Percentiles rank a stretch among this genome's conserved stretches.
phyloP scores from a whole-genome alignment of 768 basidiomycete species.

The Mrakia blollopis region DNA sequence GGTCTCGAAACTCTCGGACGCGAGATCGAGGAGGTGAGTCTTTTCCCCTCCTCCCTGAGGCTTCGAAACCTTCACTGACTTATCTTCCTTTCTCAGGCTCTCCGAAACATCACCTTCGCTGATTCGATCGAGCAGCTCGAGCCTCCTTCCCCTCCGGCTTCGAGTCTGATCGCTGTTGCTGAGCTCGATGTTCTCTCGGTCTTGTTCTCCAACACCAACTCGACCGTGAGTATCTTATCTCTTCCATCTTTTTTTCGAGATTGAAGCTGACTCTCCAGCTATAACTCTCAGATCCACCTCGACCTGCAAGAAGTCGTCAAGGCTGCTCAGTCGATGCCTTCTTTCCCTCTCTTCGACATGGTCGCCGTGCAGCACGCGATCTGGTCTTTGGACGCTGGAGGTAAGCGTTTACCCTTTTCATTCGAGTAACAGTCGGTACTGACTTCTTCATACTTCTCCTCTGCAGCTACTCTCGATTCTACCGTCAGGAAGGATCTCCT shows the following conservation, averaged over 20 bases:
- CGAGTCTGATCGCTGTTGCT: slow-evolving; percentile 14
- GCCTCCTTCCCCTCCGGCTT: slow-evolving; percentile 18
- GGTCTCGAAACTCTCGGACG: slow-evolving; percentile 9
- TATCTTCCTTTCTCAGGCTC: neutral
- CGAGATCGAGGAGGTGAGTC: slow-evolving; percentile 22
- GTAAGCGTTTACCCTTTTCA: neutral
- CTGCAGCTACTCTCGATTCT: slow-evolving; percentile 16
- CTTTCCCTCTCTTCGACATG: slow-evolving; percentile 28
- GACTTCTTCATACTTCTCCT: neutral
- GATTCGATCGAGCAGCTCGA: slow-evolving; percentile 10
- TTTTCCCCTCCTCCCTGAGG: neutral
- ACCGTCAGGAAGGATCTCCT: slow-evolving; percentile 18
- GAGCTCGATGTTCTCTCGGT: slow-evolving; percentile 10
- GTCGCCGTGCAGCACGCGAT: slow-evolving; percentile 25
- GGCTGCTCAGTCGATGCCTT: slow-evolving; percentile 23
- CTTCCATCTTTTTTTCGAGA: neutral
- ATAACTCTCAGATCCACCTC: slow-evolving; percentile 4
- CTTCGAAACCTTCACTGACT: neutral
- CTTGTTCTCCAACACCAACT: slow-evolving; percentile 8
- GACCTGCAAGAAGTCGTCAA: slow-evolving; percentile 21
- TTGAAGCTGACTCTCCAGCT: neutral
- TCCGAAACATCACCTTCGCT: slow-evolving; percentile 1
- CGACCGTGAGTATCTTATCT: neutral
- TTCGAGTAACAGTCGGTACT: neutral
- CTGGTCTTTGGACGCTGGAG: slow-evolving; percentile 19